A percentile compares a stretch with the other conserved stretches of the same genome.
Evolutionary conservation across 306 rosid species (phyloP).

Genomic region (Cicer arietinum): DNA sequence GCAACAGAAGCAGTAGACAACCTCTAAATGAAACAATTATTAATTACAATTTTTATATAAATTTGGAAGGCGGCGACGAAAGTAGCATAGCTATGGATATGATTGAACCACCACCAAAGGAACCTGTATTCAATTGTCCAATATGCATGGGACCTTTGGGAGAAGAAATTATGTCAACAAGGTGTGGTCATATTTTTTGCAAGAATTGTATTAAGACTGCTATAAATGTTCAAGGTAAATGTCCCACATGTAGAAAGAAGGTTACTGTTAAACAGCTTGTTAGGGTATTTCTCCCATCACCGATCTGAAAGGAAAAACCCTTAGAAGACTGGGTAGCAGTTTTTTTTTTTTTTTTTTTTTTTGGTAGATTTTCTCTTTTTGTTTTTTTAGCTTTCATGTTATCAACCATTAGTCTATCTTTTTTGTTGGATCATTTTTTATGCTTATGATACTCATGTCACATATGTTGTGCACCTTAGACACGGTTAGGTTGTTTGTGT

Average conservation of each 20-base stretch:
- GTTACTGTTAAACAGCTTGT: slow-evolving; percentile 60
- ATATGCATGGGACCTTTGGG: slow-evolving; percentile 72
- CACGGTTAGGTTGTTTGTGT: too few relatives aligned
- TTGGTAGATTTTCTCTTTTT: too few relatives aligned
- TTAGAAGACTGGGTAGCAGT: too few relatives aligned
- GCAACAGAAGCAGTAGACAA: slow-evolving; percentile 64
- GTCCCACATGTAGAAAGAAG: slow-evolving; percentile 92
- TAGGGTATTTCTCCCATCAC: slow-evolving; percentile 44
- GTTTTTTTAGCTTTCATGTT: too few relatives aligned
- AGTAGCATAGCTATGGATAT: slow-evolving; percentile 58
- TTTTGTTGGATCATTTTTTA: too few relatives aligned
- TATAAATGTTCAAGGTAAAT: slow-evolving; percentile 60
- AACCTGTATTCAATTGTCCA: slow-evolving; percentile 78
- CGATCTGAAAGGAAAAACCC: too few relatives aligned
- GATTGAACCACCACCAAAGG: slow-evolving; percentile 51
- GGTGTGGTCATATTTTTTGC: slow-evolving; percentile 97
- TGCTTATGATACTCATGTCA: too few relatives aligned
- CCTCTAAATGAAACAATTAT: slow-evolving; percentile 49
- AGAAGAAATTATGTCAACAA: slow-evolving; percentile 78
- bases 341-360: too few relatives aligned
- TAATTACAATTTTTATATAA: slow-evolving; percentile 66
- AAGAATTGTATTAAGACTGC: slow-evolving; percentile 76
- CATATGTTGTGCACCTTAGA: too few relatives aligned
- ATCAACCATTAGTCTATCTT: too few relatives aligned
- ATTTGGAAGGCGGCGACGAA: slow-evolving; percentile 59